Conservation (phyloP, 73 alveolate genomes). For the Paramecium tetraurelia region DNA sequence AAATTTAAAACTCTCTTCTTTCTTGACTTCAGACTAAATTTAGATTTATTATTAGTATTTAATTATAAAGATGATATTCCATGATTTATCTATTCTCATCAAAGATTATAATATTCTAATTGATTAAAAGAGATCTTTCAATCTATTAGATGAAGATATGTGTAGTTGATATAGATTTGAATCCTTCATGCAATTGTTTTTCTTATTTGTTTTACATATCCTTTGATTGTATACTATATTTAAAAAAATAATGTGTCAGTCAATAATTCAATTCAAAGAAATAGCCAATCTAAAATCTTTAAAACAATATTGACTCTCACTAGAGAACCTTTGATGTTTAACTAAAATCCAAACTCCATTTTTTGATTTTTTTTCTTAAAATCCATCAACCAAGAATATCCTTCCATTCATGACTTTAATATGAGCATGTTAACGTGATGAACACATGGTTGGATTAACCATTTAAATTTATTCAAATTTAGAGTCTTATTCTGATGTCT, state of each 20-base stretch:
- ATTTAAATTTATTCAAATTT: neutral
- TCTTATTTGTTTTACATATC: neutral
- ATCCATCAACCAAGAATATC: neutral
- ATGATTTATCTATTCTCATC: no score
- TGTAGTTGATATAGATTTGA: neutral
- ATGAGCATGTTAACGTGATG: neutral
- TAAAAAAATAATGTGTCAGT: neutral
- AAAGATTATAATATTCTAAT: neutral
- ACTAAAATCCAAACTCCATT: neutral
- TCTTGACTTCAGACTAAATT: neutral
- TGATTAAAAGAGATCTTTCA: neutral
- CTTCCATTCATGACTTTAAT: neutral
- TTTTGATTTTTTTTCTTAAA: neutral
- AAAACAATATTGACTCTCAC: neutral
- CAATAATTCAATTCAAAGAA: neutral
- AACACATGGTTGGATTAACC: neutral
- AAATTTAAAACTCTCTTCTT: neutral
- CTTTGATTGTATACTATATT: neutral
- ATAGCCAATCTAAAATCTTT: neutral
- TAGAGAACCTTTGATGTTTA: neutral
- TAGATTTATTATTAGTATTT: neutral
- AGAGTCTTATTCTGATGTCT: neutral
- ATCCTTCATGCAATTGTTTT: neutral
- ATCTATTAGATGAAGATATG: neutral
- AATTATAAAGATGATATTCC: no score